Evolutionary conservation across 176 grass and related monocot species (phyloP).

Genomic region (Phyllostachys edulis): DNA sequence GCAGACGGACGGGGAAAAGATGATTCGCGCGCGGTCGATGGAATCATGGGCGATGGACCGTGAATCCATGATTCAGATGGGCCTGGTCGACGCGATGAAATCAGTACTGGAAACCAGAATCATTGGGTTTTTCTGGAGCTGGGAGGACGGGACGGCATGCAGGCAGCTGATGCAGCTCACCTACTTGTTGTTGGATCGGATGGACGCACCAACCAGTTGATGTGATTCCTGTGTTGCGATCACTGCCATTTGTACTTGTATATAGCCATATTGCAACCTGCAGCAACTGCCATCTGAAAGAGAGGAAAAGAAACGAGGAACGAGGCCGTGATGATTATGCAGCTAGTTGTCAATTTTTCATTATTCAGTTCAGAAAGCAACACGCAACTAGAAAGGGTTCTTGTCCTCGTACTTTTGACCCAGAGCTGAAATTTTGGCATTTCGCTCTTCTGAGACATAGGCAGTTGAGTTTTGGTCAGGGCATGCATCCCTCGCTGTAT

Average conservation of each 20-base stretch:
- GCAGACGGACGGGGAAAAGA: neutral
- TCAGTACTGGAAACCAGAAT: neutral
- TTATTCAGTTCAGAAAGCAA: neutral
- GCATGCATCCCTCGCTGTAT: no score
- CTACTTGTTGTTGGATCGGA: neutral
- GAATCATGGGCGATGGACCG: neutral
- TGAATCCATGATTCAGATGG: neutral
- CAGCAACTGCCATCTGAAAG: neutral
- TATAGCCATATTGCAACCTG: neutral
- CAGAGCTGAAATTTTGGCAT: neutral
- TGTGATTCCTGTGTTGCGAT: neutral
- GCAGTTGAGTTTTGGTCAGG: neutral
- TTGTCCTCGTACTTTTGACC: neutral
- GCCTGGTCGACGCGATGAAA: neutral
- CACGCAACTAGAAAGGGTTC: neutral
- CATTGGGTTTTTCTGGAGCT: neutral
- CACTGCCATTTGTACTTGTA: neutral
- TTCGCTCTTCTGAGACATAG: neutral
- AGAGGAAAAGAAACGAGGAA: neutral
- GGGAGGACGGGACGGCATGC: neutral
- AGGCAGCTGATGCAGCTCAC: neutral
- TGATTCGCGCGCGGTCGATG: neutral
- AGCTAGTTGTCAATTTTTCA: neutral
- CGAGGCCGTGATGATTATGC: neutral
- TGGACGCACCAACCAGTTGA: neutral